Evolutionary conservation across 2,329 filamentous ascomycete genomes (phyloP).

Genomic region (Pseudogymnoascus sp.): DNA sequence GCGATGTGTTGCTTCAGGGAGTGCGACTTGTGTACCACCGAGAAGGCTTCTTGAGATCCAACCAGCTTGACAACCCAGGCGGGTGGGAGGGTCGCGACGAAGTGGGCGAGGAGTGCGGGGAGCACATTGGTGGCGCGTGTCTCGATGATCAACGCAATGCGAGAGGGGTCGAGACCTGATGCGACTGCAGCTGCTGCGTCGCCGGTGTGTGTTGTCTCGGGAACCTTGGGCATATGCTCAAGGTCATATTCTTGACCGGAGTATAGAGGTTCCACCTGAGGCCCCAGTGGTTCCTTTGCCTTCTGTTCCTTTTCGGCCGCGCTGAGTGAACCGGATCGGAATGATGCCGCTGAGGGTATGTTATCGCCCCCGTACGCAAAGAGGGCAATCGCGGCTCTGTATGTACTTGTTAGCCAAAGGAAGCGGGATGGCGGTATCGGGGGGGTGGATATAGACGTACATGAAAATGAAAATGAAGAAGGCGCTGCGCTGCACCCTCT

Average conservation of each 20-base stretch:
- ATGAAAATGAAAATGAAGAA: conserved; percentile 11
- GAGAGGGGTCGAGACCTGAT: conserved; percentile 6
- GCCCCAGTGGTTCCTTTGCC: background rate
- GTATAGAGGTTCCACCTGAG: conserved; percentile 8
- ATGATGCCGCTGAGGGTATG: background rate
- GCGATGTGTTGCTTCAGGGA: conserved; percentile 18
- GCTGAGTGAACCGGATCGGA: background rate
- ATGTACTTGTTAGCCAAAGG: background rate
- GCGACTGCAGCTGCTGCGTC: background rate
- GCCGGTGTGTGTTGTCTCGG: background rate
- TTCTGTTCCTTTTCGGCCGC: background rate
- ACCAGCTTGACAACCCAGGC: conserved; percentile 15
- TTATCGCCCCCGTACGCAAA: background rate
- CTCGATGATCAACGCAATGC: conserved; percentile 15
- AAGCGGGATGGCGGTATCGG: background rate
- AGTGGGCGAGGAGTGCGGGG: conserved; percentile 13
- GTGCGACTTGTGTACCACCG: conserved; percentile 17
- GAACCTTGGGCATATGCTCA: conserved; percentile 4
- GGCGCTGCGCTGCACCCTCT: conserved; percentile 12
- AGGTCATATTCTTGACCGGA: conserved; percentile 3
- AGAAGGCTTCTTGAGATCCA: conserved; percentile 15
- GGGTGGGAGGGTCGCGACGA: conserved; percentile 14
- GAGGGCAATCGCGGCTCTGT: background rate
- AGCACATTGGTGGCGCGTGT: conserved; percentile 15
- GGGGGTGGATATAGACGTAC: background rate